Evolutionary conservation across 352 stramenopile genomes (phyloP).

Genomic region (Globisporangium abappressorium): DNA sequence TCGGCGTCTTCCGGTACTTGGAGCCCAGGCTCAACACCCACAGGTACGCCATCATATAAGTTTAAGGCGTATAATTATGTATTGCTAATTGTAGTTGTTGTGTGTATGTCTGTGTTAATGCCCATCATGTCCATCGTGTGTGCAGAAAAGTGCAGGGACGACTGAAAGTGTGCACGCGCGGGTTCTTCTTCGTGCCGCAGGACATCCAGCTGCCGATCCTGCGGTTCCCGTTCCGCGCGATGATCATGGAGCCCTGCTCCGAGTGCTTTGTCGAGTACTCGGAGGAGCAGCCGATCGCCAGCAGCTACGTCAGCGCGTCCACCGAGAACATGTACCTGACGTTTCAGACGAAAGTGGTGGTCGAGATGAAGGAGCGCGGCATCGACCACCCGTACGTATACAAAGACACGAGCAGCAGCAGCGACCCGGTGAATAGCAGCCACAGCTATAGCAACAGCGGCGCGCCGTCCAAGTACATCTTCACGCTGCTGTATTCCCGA

Average conservation of each 20-base stretch:
- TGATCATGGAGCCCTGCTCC: constrained; percentile 47
- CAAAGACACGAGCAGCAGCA: constrained; percentile 40
- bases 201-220: constrained; percentile 78
- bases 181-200: constrained; percentile 91
- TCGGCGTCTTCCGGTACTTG: constrained; percentile 58
- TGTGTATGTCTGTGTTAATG: constrained; percentile 36
- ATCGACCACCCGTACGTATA: constrained; percentile 81
- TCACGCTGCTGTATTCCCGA: constrained; percentile 79
- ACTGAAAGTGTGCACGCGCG: constrained; percentile 87
- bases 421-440: constrained; percentile 15
- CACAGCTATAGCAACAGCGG: constrained; percentile 51
- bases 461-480: constrained; percentile 62
- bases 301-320: constrained; percentile 10
- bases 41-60: constrained; percentile 17
- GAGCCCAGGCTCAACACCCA: constrained; percentile 31
- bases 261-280: constrained; percentile 41
- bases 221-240: constrained; percentile 87
- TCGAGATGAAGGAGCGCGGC: constrained; percentile 87
- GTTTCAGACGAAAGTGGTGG: constrained; percentile 48
- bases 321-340: constrained; percentile 37
- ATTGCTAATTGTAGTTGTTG: background rate
- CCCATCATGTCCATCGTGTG: constrained; percentile 58
- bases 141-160: constrained; percentile 66
- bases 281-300: background rate
- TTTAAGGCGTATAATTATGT: background rate